A percentile compares a stretch with the other conserved stretches of the same genome.
These are phyloP conservation scores for Cyberlindnera sargentensis DNA, from an alignment of 805 yeast genomes.

Conservation along the genomic window DNA sequence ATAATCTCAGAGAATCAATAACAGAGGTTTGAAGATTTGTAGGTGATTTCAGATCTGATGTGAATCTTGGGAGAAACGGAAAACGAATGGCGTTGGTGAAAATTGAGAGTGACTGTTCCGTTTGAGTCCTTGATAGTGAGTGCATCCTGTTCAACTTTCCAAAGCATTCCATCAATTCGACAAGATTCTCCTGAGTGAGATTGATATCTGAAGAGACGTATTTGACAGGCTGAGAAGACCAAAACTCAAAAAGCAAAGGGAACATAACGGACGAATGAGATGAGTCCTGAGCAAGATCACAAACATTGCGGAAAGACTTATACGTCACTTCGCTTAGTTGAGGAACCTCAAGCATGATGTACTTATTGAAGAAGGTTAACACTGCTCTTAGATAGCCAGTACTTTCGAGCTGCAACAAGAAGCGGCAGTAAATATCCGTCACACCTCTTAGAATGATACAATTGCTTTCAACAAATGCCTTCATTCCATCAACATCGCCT, in stretches of 20 bases:
- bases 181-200: constrained; percentile 53
- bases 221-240: constrained; percentile 37
- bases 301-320: constrained; percentile 41
- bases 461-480: constrained; percentile 56
- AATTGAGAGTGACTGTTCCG: constrained; percentile 47
- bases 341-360: constrained; percentile 38
- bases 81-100: constrained; percentile 64
- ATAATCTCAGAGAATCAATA: constrained; percentile 37
- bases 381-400: constrained; percentile 49
- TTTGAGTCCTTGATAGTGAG: constrained; percentile 25
- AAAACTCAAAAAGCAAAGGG: constrained; percentile 41
- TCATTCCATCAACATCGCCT: constrained; percentile 22
- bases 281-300: constrained; percentile 26
- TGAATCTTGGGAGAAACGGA: constrained; percentile 59
- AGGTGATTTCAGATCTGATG: constrained; percentile 46
- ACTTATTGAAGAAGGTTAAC: constrained; percentile 38
- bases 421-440: constrained; percentile 51
- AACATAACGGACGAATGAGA: constrained; percentile 27
- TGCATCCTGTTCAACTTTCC: constrained; percentile 37
- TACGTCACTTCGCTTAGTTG: constrained; percentile 52
- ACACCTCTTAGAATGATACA: constrained; percentile 59
- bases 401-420: constrained; percentile 32
- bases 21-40: constrained; percentile 61
- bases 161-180: constrained; percentile 48
- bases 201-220: constrained; percentile 34